These are phyloP conservation scores for Tuber magnatum DNA, from an alignment of 495 filamentous ascomycete species.

Conservation along the genomic window DNA sequence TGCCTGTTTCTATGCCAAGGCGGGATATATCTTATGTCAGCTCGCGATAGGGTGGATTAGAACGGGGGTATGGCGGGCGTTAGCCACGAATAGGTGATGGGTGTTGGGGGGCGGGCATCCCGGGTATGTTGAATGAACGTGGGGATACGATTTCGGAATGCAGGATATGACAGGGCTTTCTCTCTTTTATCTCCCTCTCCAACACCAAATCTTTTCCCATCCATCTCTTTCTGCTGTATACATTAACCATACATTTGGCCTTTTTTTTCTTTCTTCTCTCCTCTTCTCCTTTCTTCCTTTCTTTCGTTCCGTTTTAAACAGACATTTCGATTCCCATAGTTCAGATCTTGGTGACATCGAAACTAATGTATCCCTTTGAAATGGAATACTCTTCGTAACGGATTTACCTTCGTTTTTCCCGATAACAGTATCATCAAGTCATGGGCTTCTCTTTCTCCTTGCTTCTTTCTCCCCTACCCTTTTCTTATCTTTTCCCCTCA, in stretches of 20 bases:
- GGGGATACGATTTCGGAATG: background rate
- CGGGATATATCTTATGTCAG: background rate
- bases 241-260: background rate
- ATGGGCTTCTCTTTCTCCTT: background rate
- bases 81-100: background rate
- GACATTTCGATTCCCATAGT: background rate
- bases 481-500: background rate
- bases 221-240: background rate
- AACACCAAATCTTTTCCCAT: conserved; percentile 13
- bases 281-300: background rate
- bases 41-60: background rate
- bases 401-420: background rate
- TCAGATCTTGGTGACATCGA: background rate
- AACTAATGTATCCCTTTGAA: background rate
- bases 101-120: background rate
- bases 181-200: conserved; percentile 20
- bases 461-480: background rate
- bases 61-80: background rate
- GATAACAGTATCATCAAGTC: background rate
- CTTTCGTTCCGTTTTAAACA: background rate
- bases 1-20: background rate
- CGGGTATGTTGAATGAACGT: background rate
- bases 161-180: conserved; percentile 7
- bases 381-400: background rate
- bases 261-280: background rate